These are phyloP conservation scores for Fusarium metavorans DNA, from an alignment of 2,329 filamentous ascomycete species.

Conservation along the genomic window DNA sequence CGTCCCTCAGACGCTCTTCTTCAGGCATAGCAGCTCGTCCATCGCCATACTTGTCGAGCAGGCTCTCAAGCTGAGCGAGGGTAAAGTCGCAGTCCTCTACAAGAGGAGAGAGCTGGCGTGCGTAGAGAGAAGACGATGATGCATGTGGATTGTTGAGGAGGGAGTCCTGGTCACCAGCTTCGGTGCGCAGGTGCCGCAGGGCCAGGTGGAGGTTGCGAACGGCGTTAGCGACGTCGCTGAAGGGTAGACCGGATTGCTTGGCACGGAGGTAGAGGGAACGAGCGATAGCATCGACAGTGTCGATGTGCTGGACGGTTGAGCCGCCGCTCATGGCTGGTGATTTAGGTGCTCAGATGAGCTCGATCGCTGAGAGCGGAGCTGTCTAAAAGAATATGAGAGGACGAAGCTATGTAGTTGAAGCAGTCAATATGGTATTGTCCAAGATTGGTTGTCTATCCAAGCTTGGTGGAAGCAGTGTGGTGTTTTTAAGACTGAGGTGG, in stretches of 20 bases:
- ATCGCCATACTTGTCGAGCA: conserved; percentile 62
- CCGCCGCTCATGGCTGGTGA: conserved; percentile 48
- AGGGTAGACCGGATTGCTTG: conserved; percentile 59
- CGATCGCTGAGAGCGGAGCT: not conserved
- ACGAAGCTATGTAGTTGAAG: not conserved
- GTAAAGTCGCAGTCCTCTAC: conserved; percentile 67
- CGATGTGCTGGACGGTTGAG: conserved; percentile 60
- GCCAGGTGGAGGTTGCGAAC: conserved; percentile 67
- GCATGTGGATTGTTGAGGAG: conserved; percentile 59
- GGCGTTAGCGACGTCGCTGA: conserved; percentile 61
- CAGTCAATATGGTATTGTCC: not conserved
- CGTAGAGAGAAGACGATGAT: conserved; percentile 55
- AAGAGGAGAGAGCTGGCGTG: conserved; percentile 63
- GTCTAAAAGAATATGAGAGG: not conserved
- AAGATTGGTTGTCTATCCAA: not conserved
- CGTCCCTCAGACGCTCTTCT: conserved; percentile 51
- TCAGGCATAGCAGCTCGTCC: conserved; percentile 37
- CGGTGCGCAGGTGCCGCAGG: conserved; percentile 68
- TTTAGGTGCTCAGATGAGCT: conserved; percentile 29
- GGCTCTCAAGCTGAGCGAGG: conserved; percentile 65
- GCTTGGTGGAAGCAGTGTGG: not conserved
- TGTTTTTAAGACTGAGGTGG: not conserved
- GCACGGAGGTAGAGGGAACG: conserved; percentile 67
- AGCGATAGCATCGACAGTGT: conserved; percentile 67
- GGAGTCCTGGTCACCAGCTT: conserved; percentile 68